Percentiles rank a stretch among this genome's conserved stretches.
phyloP scores from a whole-genome alignment of 208 protist genomes.

The Crithidia expoeki region DNA sequence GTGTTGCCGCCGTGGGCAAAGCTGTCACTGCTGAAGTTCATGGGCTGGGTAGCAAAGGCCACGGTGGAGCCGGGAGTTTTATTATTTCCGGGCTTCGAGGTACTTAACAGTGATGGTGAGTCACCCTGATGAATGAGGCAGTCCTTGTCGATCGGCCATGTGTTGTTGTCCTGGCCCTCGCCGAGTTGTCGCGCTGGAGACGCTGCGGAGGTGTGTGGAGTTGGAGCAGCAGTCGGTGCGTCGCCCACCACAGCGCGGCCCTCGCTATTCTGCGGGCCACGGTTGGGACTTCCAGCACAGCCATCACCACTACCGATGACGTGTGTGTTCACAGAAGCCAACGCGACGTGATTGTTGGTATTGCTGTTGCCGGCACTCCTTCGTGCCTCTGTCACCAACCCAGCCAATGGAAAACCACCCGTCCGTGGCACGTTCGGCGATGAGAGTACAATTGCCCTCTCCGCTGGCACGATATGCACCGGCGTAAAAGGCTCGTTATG shows the following conservation, averaged over 20 bases:
- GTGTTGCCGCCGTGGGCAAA: not conserved
- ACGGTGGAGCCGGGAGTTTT: not conserved
- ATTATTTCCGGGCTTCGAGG: not conserved
- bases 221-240: conserved; percentile 11
- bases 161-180: not conserved
- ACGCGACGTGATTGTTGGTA: not conserved
- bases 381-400: not conserved
- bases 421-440: not conserved
- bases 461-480: conserved; percentile 40
- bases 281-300: not conserved
- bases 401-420: not conserved
- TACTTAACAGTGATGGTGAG: not conserved
- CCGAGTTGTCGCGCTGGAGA: not conserved
- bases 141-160: not conserved
- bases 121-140: not conserved
- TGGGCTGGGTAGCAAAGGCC: conserved; percentile 1
- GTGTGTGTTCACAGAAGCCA: no score
- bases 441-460: not conserved
- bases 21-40: not conserved
- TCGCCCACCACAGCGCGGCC: not conserved
- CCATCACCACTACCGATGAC: not conserved
- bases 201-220: not conserved
- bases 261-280: not conserved
- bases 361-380: not conserved
- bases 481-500: conserved; percentile 50